Base-by-base conservation (phyloP, 2,329 filamentous ascomycete genomes). In the Ophiostoma ulmi region DNA sequence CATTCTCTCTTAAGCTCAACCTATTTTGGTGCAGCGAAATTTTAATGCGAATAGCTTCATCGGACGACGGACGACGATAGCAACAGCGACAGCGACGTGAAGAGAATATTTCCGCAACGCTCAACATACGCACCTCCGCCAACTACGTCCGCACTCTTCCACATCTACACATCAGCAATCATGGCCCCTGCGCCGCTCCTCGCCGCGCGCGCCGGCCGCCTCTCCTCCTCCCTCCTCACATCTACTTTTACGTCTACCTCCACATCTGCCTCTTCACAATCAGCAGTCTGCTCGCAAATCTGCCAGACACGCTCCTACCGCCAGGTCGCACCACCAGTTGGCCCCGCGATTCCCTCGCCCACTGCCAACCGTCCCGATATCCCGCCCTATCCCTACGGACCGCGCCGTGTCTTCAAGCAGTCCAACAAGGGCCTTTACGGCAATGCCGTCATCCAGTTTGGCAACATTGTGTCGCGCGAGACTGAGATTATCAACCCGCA, bases 401-500 rank as follows among this genome's bases (percentile, higher is more conserved):
- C 86, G 70, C 86, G 89, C 71, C 83, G 79, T 73, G 82, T 89
- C 74, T 95, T 91, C 85, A 94, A 94, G 81, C 92, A 95, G 80
- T 89, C 90, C 75, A 92, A 93, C 83, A 84, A 82, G 72, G 90
- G 90, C 65, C 87, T 93, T 10, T 93, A 91, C 81, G 92, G 90
- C 75, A 81, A 81, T 58, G 83, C 87, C 74, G 87, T 87, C 76
- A 90, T 94, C 78, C 91, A 88, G 68, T 93, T 91, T 80, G 92
- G 92, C 78, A 93, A 94, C 86, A 90, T 87, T 75, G 88, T 94
- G 68, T 88, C 88, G 64, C 83, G 86, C 75, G 85, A 88, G 75
- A 86, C 89, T 77, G 85, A 89, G 78, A 86, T 86, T 77, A 74
- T 73, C 73, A 74, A 75, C 70, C 71, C 73, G 61, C 72, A 74